Base-by-base conservation (phyloP, 345 rosid species). In the Adansonia digitata region DNA sequence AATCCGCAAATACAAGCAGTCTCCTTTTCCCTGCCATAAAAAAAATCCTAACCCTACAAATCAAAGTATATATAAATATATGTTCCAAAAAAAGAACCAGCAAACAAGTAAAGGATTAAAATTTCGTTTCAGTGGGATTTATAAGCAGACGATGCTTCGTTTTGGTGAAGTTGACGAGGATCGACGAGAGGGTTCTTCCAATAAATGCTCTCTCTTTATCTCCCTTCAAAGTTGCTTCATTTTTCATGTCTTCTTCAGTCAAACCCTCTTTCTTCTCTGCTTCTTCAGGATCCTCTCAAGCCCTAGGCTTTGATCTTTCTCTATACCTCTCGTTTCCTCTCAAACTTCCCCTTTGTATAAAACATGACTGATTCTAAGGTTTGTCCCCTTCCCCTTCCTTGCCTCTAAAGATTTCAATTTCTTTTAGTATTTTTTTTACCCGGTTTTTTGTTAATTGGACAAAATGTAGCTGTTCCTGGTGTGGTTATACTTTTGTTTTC, bases 241-340 rank as follows among this genome's bases (percentile, higher is more conserved):
- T 11, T 86, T 92, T 88, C 94, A 94, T 92, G 98, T 88, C 97
- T 94, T 88, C 97, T 92, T 83, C 92, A 77, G 56, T 88, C 86
- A 73, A 59, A 80, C 63, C 78, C 74, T 73, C 42, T 81, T 75
- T 77, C 45, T 77, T 69, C 73, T 69, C 67, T 77, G 75, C 83
- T 79, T 72, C 81, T 86, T 77, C 82, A 56, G 89, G 86, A 89
- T 87, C 77, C 75, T 82, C 74, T 77, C 91, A 78, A 83, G 61
- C 83, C 87, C 83, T 94, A 87, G 83, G 31, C 80, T 74, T 77
- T 67, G 74, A 70, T 60, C 7, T 79, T 62, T 77, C 55, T 72
- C 46, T 74, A 76, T 80, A 75, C 64, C 73, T 74, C 55, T 80
- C 77, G 18, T 75, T 64, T 77, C 77, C 42, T 78, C 66, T 75